These are phyloP conservation scores for Stentor coeruleus DNA, from an alignment of 73 alveolate species.

Conservation along the genomic window DNA sequence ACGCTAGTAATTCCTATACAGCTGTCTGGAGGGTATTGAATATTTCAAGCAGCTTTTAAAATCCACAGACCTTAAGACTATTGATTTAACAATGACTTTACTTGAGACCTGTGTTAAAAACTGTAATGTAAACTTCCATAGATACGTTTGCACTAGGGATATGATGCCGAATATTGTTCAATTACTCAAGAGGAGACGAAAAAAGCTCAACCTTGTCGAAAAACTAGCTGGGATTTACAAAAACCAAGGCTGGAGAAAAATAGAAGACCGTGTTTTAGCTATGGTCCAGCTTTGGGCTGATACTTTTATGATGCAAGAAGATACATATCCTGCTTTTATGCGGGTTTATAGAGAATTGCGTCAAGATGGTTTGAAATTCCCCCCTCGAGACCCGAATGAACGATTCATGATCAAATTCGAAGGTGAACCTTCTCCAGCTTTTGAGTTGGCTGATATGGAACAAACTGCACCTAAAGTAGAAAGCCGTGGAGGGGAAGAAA, in stretches of 20 bases:
- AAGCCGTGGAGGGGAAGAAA: not conserved
- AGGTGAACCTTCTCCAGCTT: slow-evolving; percentile 64
- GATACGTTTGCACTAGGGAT: not conserved
- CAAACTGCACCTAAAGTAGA: not conserved
- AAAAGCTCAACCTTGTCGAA: slow-evolving; percentile 14
- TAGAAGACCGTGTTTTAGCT: slow-evolving; percentile 52
- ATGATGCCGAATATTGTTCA: not conserved
- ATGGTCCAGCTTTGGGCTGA: slow-evolving; percentile 70
- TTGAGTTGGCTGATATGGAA: slow-evolving; percentile 37
- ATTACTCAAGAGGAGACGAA: slow-evolving; percentile 13
- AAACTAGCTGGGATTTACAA: not conserved
- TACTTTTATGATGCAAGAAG: slow-evolving; percentile 79
- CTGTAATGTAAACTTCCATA: not conserved
- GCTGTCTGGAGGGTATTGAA: slow-evolving; percentile 22
- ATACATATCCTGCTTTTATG: slow-evolving; percentile 49
- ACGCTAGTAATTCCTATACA: not conserved
- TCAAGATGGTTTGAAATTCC: slow-evolving; percentile 59
- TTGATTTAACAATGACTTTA: not conserved
- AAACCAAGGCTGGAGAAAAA: slow-evolving; percentile 21
- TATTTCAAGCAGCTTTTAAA: slow-evolving; percentile 15
- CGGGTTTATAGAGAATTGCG: slow-evolving; percentile 44
- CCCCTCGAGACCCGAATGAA: slow-evolving; percentile 60
- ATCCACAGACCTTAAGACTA: slow-evolving; percentile 1
- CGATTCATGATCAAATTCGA: slow-evolving; percentile 46
- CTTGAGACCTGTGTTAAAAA: slow-evolving; percentile 22